Evolutionary conservation across 495 filamentous ascomycete genomes (phyloP).

Genomic region (Aspergillus baeticus): DNA sequence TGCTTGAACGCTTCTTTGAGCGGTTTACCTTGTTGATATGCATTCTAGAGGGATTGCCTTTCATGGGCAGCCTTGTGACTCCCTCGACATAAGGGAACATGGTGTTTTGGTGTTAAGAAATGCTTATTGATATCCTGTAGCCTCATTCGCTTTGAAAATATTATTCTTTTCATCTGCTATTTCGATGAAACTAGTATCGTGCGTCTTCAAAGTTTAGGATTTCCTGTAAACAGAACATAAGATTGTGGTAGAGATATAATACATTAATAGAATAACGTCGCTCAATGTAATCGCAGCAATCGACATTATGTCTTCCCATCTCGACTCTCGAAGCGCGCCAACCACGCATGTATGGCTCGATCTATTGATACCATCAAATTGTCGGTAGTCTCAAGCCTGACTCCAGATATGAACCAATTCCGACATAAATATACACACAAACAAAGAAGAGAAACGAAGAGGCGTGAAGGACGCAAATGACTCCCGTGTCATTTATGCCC

Average conservation of each 20-base stretch:
- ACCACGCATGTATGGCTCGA: not conserved
- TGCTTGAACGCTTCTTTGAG: not conserved
- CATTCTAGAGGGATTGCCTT: conserved; percentile 1
- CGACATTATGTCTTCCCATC: not conserved
- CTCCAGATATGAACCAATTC: conserved; percentile 5
- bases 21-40: conserved; percentile 14
- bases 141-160: conserved; percentile 1
- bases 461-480: conserved; percentile 12
- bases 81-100: conserved; percentile 11
- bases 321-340: not conserved
- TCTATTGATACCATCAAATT: conserved; percentile 1
- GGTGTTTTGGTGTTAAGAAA: conserved; percentile 9
- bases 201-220: conserved; percentile 2
- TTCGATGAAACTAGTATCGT: not conserved
- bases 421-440: not conserved
- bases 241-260: conserved; percentile 29
- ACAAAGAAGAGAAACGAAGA: conserved; percentile 13
- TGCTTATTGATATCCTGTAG: not conserved
- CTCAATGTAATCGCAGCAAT: conserved; percentile 38
- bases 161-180: conserved; percentile 4
- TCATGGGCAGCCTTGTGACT: conserved; percentile 1
- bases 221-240: conserved; percentile 7
- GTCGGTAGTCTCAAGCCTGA: conserved; percentile 3
- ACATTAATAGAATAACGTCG: conserved; percentile 39
- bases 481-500: conserved; percentile 18